Base-by-base conservation (phyloP, 2,329 filamentous ascomycete species). In the Colletotrichum gigasporum region DNA sequence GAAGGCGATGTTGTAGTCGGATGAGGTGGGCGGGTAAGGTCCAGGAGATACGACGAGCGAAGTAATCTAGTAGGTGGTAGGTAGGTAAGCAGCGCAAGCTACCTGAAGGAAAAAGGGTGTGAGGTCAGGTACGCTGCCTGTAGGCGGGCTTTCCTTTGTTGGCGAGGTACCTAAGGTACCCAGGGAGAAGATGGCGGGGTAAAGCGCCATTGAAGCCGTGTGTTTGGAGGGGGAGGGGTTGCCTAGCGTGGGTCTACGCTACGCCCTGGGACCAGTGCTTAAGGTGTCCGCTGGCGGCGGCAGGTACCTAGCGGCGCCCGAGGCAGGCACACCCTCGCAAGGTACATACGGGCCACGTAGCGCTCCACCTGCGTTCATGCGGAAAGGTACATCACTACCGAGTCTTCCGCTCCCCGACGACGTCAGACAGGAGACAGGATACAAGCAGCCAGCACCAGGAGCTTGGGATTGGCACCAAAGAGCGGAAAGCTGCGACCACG, bases 161-260 rank as follows among this genome's bases (percentile, higher is more conserved):
- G 18, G 32, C 24, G 52, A 44, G 39, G 39, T 42, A 42, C n/a
- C n/a, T 20, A 10, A 11, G 11, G 39, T 10, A 37, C 9, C 35
- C 11, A 16, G 35, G 16, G 6, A 16, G 20, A 26, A 14, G 37
- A 56, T 56, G 30, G 53, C 53, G 53, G 53, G 53, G 53, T 56
- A 56, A 47, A 56, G 53, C 47, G 53, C 45, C 39, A 56, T 56
- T 56, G 39, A 22, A n/a, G 53, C 53, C 51, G 26, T 42, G 24
- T 47, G 41, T 47, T 56, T 56, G 41, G 53, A 56, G 53, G 53
- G 53, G 53, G 53, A 47, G 39, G 52, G 41, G 41, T 41, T 47
- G 39, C 50, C 24, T 30, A 30, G 53, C 32, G 37, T 41, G 47
- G 53, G 53, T n/a, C 42, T 28, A n/a, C 41, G 45, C 37, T 26